phyloP scores from a whole-genome alignment of 345 rosid species.

The Boechera divaricarpa region DNA sequence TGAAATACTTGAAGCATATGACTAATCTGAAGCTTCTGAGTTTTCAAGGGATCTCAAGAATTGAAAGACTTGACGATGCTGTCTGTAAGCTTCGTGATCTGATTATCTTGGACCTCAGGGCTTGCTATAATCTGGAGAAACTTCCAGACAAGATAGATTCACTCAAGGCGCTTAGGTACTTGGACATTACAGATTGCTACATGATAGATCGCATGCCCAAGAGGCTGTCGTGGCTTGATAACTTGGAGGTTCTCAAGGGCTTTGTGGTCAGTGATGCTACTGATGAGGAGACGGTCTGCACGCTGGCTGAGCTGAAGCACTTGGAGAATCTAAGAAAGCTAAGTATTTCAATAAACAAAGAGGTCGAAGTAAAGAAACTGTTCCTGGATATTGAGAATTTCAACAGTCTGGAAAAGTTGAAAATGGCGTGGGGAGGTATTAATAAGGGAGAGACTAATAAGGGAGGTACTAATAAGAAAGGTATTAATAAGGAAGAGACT shows the following conservation, averaged over 20 bases:
- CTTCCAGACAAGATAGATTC: conserved; percentile 54
- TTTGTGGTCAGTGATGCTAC: conserved; percentile 54
- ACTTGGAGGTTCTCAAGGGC: conserved; percentile 69
- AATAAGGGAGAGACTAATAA: too few relatives aligned
- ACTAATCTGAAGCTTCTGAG: conserved; percentile 50
- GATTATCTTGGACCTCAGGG: conserved; percentile 62
- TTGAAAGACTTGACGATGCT: conserved; percentile 44
- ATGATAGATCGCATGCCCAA: conserved; percentile 59
- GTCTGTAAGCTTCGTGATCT: conserved; percentile 44
- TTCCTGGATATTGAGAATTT: background rate
- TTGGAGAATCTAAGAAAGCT: conserved; percentile 49
- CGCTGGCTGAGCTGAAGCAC: conserved; percentile 12
- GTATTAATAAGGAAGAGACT: too few relatives aligned
- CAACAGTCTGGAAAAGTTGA: conserved; percentile 32
- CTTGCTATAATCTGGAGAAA: conserved; percentile 56
- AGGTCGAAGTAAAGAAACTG: background rate
- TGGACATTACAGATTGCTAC: conserved; percentile 63
- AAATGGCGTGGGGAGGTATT: conserved; percentile 53
- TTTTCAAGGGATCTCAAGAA: conserved; percentile 65
- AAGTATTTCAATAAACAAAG: conserved; percentile 44
- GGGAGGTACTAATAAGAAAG: too few relatives aligned
- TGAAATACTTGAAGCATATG: conserved; percentile 44
- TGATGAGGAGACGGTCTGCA: conserved; percentile 31
- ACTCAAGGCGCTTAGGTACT: conserved; percentile 53
- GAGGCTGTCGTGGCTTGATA: conserved; percentile 43